A percentile compares a stretch with the other conserved stretches of the same genome.
Evolutionary conservation across 1,139 yeast genomes (phyloP).

Genomic region (Maudiozyma humilis): DNA sequence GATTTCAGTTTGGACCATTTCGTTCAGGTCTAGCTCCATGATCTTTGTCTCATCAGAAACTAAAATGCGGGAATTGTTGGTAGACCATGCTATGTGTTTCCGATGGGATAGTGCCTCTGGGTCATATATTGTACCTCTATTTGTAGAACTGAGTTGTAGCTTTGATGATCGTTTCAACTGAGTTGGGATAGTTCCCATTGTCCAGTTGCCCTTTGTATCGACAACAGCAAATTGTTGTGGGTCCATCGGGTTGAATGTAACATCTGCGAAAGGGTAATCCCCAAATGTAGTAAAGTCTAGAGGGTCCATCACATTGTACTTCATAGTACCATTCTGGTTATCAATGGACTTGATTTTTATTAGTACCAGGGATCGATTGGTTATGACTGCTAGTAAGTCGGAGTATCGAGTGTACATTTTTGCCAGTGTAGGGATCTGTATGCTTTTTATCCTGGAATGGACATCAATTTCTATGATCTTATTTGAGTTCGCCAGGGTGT

Average conservation of each 20-base stretch:
- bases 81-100: slow-evolving; percentile 44
- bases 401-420: slow-evolving; percentile 17
- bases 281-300: slow-evolving; percentile 19
- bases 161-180: slow-evolving; percentile 8
- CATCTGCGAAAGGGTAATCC: slow-evolving; percentile 40
- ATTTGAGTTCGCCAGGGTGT: slow-evolving; percentile 1
- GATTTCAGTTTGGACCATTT: slow-evolving; percentile 30
- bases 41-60: slow-evolving; percentile 42
- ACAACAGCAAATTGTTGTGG: slow-evolving; percentile 36
- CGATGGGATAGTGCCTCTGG: slow-evolving; percentile 49
- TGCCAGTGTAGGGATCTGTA: slow-evolving; percentile 22
- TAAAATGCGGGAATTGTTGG: slow-evolving; percentile 31
- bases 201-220: slow-evolving; percentile 49
- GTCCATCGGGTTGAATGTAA: slow-evolving; percentile 39
- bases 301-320: slow-evolving; percentile 15
- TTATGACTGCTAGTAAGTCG: slow-evolving; percentile 24
- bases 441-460: slow-evolving; percentile 21
- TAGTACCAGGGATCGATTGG: slow-evolving; percentile 21
- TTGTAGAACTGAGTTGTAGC: slow-evolving; percentile 10
- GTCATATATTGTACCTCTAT: slow-evolving; percentile 33
- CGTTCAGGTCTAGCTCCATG: slow-evolving; percentile 30
- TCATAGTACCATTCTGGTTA: slow-evolving; percentile 9
- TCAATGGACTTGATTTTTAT: slow-evolving; percentile 19
- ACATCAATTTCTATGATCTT: slow-evolving; percentile 14
- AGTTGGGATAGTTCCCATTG: slow-evolving; percentile 34